phyloP scores from a whole-genome alignment of 163 green algal species.

The Chloromonas sp. region DNA sequence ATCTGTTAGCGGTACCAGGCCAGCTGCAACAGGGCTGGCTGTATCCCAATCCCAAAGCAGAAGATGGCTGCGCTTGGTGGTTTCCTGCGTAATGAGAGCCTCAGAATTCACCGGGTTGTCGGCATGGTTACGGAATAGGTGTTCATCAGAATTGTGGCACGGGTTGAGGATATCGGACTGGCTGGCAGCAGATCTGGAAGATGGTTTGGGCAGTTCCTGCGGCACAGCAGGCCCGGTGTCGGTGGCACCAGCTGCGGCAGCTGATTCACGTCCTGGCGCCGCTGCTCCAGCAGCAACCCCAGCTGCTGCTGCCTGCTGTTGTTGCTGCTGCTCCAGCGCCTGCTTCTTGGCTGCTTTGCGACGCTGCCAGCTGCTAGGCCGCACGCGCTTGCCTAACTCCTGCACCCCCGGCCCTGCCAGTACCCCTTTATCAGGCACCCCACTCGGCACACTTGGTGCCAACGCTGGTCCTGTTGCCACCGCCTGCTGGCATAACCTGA shows the following conservation, averaged over 20 bases:
- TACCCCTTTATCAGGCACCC: too few species aligned
- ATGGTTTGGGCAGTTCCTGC: conserved; percentile 2
- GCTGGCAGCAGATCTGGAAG: too few species aligned
- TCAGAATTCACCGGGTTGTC: background rate
- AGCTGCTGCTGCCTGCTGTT: conserved; percentile 4
- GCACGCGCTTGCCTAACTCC: background rate
- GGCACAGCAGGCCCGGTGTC: conserved; percentile 11
- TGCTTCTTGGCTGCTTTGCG: background rate
- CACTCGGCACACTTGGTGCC: background rate
- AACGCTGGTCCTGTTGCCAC: background rate
- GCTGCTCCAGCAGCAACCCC: background rate
- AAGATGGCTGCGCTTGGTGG: background rate
- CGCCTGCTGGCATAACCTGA: too few species aligned
- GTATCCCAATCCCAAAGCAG: too few species aligned
- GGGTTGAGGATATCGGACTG: too few species aligned
- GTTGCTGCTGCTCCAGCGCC: background rate
- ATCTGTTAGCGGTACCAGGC: too few species aligned
- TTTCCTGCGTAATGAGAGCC: background rate
- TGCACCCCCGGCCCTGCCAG: too few species aligned
- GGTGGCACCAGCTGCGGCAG: background rate
- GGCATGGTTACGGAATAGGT: background rate
- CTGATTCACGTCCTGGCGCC: background rate
- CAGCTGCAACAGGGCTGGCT: too few species aligned
- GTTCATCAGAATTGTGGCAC: too few species aligned
- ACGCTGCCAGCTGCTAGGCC: background rate